A percentile compares a stretch with the other conserved stretches of the same genome.
Conservation (phyloP, 1,284 basidiomycete species). For the Papiliotrema laurentii region DNA sequence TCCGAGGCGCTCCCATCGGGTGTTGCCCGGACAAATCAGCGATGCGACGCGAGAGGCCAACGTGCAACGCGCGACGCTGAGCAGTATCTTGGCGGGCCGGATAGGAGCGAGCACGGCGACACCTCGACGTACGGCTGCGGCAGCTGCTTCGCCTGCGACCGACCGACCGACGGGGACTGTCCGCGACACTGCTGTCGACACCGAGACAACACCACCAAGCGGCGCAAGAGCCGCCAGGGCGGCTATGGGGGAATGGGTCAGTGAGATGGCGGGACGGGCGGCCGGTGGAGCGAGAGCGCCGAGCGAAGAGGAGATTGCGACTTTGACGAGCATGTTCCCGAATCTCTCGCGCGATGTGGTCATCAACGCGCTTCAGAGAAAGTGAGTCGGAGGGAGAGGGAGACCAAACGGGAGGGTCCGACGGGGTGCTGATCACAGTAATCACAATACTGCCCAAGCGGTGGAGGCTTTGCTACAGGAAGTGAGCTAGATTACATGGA, state of each 20-base stretch:
- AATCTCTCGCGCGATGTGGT: slow-evolving; percentile 67
- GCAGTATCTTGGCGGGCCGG: not conserved
- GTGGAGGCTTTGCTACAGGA: slow-evolving; percentile 63
- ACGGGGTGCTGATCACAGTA: slow-evolving; percentile 37
- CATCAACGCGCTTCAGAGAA: slow-evolving; percentile 72
- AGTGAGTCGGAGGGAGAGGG: slow-evolving; percentile 56
- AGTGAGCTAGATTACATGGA: slow-evolving; percentile 47
- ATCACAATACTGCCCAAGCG: slow-evolving; percentile 70
- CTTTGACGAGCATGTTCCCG: slow-evolving; percentile 74
- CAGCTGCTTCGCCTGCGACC: not conserved
- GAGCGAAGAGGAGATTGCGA: slow-evolving; percentile 64
- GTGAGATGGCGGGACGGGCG: slow-evolving; percentile 65
- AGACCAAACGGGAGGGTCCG: not conserved
- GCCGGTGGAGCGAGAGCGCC: slow-evolving; percentile 57
- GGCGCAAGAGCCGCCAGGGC: slow-evolving; percentile 47
- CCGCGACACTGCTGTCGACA: not conserved
- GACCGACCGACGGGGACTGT: not conserved
- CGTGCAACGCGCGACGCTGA: not conserved
- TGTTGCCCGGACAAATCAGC: slow-evolving; percentile 55
- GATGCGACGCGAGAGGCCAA: slow-evolving; percentile 4
- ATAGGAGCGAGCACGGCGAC: not conserved
- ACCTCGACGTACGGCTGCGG: not conserved
- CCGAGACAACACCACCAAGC: not conserved
- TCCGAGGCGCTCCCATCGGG: slow-evolving; percentile 56
- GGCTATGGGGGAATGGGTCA: slow-evolving; percentile 72